A percentile compares a stretch with the other conserved stretches of the same genome.
These are phyloP conservation scores for Phytopythium litorale DNA, from an alignment of 352 stramenopile species.

Conservation along the genomic window DNA sequence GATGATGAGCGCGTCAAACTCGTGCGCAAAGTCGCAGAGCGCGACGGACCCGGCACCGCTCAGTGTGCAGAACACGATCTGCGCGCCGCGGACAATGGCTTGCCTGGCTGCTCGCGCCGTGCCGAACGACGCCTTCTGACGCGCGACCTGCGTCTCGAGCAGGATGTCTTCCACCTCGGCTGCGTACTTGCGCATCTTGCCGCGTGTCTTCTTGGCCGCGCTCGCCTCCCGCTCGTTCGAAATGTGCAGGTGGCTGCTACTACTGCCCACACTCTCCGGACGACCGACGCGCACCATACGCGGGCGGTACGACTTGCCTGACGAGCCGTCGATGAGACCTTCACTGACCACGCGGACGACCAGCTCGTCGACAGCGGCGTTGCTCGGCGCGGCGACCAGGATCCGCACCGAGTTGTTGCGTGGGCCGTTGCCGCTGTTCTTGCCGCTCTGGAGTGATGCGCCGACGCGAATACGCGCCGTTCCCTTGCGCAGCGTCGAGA, in stretches of 20 bases:
- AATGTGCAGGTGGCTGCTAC: conserved; percentile 4
- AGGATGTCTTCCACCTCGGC: conserved; percentile 68
- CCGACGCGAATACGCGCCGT: conserved; percentile 68
- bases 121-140: conserved; percentile 54
- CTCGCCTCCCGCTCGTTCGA: conserved; percentile 21
- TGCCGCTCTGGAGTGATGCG: conserved; percentile 44
- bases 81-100: conserved; percentile 64
- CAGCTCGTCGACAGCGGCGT: conserved; percentile 77
- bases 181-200: conserved; percentile 74
- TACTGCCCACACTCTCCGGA: conserved; percentile 27
- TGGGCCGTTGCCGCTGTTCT: conserved; percentile 15
- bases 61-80: conserved; percentile 86
- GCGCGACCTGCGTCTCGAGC: conserved; percentile 61
- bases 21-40: conserved; percentile 87
- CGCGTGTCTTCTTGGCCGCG: conserved; percentile 39
- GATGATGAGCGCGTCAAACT: conserved; percentile 97
- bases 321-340: conserved; percentile 49
- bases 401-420: conserved; percentile 58
- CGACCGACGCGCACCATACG: conserved; percentile 71
- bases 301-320: conserved; percentile 45
- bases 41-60: conserved; percentile 69
- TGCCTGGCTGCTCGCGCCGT: conserved; percentile 55
- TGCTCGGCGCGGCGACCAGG: conserved; percentile 74
- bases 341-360: conserved; percentile 66
- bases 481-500: conserved; percentile 41